Percentiles rank a stretch among this genome's conserved stretches.
These are phyloP conservation scores for Ensete glaucum DNA, from an alignment of 176 grass and related monocot genomes.

Conservation along the genomic window DNA sequence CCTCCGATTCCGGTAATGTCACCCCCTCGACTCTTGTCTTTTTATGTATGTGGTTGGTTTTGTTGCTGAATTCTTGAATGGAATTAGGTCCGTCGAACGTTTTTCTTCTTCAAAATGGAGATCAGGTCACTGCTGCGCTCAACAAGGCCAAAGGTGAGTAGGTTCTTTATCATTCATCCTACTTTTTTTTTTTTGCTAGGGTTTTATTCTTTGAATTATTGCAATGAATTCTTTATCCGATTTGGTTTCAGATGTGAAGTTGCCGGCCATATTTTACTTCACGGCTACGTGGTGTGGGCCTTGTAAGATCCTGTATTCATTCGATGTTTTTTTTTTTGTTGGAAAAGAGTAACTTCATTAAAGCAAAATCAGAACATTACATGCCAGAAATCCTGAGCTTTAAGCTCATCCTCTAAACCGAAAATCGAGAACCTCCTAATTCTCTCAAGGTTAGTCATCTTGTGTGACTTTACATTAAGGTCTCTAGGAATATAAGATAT, in stretches of 20 bases:
- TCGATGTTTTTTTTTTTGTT: not conserved
- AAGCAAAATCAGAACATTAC: no score
- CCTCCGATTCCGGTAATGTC: not conserved
- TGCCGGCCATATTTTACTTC: constrained; percentile 39
- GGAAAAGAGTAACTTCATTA: no score
- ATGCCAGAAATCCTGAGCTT: no score
- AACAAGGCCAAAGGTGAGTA: constrained; percentile 9
- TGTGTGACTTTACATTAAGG: no score
- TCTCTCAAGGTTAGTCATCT: no score
- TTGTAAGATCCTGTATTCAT: constrained; percentile 24
- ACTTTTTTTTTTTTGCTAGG: not conserved
- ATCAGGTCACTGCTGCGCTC: constrained; percentile 6
- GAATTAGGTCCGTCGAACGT: constrained; percentile 1
- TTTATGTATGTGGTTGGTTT: not conserved
- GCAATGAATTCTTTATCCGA: not conserved
- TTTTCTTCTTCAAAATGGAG: not conserved
- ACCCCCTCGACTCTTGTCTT: not conserved
- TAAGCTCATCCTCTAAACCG: no score
- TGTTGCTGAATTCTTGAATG: not conserved
- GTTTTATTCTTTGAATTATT: not conserved
- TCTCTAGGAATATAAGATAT: no score
- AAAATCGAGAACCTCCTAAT: no score
- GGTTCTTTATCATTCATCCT: not conserved
- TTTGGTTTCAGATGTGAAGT: constrained; percentile 34
- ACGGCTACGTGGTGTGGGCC: constrained; percentile 40